Evolutionary conservation across 2,329 filamentous ascomycete genomes (phyloP), one percentile per base, ranked within the genome.

Genomic region (Monilinia vaccinii-corymbosi): DNA sequence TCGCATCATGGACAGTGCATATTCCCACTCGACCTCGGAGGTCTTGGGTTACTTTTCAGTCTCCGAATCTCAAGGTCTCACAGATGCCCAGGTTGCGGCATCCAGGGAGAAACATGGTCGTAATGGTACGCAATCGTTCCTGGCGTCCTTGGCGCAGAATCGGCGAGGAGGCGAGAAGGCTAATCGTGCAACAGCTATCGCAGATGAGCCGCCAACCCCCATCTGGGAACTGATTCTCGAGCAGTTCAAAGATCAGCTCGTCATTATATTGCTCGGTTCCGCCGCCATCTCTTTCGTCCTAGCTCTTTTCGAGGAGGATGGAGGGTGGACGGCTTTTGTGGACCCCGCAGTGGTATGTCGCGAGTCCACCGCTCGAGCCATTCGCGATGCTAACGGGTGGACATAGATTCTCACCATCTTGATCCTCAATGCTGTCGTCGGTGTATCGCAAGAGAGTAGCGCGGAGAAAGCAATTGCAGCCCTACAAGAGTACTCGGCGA

Each of bases 201-300:
- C 84, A 49, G 94, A 99, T 77, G 94, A 99, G 66, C 94, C 94
- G 58, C 91, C 94, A 3, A 99, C 94, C 36, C 94, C 94, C 44
- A 74, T 99, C 51, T 99, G 93, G 94, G 84, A 97, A 76, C 86
- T 99, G 64, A 90, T 99, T 60, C 82, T 99, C 61, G 94, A 99
- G 77, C 94, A 99, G 75, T 99, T 99, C 82, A 97, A 99, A 76
- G 94, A 99, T 73, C 94, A 99, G 75, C 84, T 99, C 51, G 94
- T 99, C 67, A 83, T 99, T 58, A 99, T 99, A 68, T 81, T 99
- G 25, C 83, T 99, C 53, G 94, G 85, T 58, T 97, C 93, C 42
- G 94, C 94, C 13, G 91, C 88, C 23, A 87, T 99, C 40, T 97
- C 94, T 2, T 97, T 99, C 72, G 85, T 92, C 31, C 80, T 99